Conservation (phyloP, 441 rosid species). For the Erodium texanum region DNA sequence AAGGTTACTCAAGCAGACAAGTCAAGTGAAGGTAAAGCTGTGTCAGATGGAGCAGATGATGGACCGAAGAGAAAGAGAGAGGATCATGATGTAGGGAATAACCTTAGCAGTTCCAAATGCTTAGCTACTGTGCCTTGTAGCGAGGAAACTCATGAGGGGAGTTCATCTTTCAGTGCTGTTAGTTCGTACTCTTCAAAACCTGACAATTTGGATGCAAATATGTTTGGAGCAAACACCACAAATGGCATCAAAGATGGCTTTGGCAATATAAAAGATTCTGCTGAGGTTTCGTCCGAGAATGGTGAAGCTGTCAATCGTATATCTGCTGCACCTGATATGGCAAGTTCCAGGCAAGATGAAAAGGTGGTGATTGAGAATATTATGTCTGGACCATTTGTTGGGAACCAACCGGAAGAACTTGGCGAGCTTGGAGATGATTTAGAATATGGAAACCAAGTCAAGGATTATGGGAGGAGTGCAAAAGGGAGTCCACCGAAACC, state of each 20-base stretch:
- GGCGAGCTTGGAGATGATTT: conserved; percentile 65
- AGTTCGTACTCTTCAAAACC: conserved; percentile 31
- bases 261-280: conserved; percentile 9
- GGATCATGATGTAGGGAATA: conserved; percentile 35
- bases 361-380: conserved; percentile 56
- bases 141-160: conserved; percentile 22
- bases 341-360: conserved; percentile 34
- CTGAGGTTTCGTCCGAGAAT: conserved; percentile 22
- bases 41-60: conserved; percentile 29
- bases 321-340: conserved; percentile 15
- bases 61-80: conserved; percentile 55
- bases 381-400: conserved; percentile 40
- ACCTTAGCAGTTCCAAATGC: conserved; percentile 24
- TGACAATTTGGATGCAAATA: conserved; percentile 21
- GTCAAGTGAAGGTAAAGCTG: conserved; percentile 41
- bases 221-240: conserved; percentile 19
- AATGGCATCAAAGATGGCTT: conserved; percentile 9
- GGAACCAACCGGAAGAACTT: conserved; percentile 40
- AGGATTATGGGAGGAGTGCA: conserved; percentile 21
- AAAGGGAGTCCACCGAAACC: conserved; percentile 24
- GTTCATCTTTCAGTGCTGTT: conserved; percentile 34
- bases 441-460: conserved; percentile 32
- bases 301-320: conserved; percentile 23
- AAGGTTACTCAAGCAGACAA: conserved; percentile 19
- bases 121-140: conserved; percentile 25